These are phyloP conservation scores for Pelagophyceae sp. DNA, from an alignment of 352 stramenopile genomes.

Conservation along the genomic window DNA sequence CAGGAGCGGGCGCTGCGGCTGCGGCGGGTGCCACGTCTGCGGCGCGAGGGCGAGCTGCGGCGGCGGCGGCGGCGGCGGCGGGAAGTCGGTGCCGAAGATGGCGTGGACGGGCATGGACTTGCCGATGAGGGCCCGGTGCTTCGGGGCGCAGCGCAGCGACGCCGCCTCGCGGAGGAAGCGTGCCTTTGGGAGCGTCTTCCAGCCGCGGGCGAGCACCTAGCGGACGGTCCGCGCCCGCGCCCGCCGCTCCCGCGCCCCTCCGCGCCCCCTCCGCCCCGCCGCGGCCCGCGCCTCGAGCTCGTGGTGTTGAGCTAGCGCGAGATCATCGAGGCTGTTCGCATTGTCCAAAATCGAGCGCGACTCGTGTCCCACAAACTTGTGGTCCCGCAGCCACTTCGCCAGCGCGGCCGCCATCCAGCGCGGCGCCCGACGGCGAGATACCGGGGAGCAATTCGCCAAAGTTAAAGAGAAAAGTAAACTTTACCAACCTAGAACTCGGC, in stretches of 20 bases:
- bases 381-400: neutral
- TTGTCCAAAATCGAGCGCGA: neutral
- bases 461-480: too few relatives aligned
- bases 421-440: too few relatives aligned
- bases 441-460: too few relatives aligned
- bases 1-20: too few relatives aligned
- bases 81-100: neutral
- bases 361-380: neutral
- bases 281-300: neutral
- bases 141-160: neutral
- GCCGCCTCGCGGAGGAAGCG: neutral
- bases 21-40: too few relatives aligned
- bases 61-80: too few relatives aligned
- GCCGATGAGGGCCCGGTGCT: neutral
- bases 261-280: too few relatives aligned
- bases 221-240: too few relatives aligned
- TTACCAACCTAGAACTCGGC: too few relatives aligned
- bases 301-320: neutral
- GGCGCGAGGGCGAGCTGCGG: too few relatives aligned
- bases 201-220: neutral
- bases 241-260: too few relatives aligned
- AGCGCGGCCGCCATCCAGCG: neutral
- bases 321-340: neutral
- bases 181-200: neutral
- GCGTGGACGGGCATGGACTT: neutral